Evolutionary conservation across 495 filamentous ascomycete genomes (phyloP).

Genomic region (Mytilinidion resinicola): DNA sequence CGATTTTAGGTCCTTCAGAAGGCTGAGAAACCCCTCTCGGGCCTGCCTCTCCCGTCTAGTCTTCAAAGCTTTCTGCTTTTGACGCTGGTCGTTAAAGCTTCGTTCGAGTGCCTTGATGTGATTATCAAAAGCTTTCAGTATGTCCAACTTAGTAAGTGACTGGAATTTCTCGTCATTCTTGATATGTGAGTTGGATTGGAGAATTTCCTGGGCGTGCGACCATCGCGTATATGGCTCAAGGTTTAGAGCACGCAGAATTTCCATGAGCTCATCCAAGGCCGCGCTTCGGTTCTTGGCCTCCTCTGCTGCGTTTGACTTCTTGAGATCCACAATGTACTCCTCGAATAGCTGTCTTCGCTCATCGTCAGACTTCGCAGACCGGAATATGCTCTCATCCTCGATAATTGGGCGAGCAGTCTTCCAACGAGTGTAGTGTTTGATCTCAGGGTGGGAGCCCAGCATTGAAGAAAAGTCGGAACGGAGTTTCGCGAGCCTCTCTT

Average conservation of each 20-base stretch:
- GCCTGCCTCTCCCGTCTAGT: conserved; percentile 75
- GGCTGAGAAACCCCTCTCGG: conserved; percentile 67
- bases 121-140: conserved; percentile 88
- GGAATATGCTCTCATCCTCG: conserved; percentile 91
- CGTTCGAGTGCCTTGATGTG: conserved; percentile 90
- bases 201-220: conserved; percentile 78
- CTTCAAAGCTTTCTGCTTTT: conserved; percentile 75
- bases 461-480: conserved; percentile 92
- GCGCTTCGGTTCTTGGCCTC: conserved; percentile 67
- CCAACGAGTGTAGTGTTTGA: conserved; percentile 97
- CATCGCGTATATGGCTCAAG: conserved; percentile 93
- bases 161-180: conserved; percentile 84
- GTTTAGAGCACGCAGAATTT: conserved; percentile 73
- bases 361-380: conserved; percentile 77
- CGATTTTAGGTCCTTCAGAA: conserved; percentile 66
- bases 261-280: conserved; percentile 77
- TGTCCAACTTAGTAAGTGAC: conserved; percentile 76
- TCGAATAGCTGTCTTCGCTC: conserved; percentile 91
- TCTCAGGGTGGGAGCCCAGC: conserved; percentile 94
- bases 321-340: conserved; percentile 82
- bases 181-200: conserved; percentile 73
- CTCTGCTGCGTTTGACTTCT: conserved; percentile 66
- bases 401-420: conserved; percentile 93
- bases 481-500: conserved; percentile 89
- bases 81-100: conserved; percentile 78